A percentile compares a stretch with the other conserved stretches of the same genome.
Evolutionary conservation across 2,329 filamentous ascomycete genomes (phyloP).

Genomic region (Zasmidium angulare): DNA sequence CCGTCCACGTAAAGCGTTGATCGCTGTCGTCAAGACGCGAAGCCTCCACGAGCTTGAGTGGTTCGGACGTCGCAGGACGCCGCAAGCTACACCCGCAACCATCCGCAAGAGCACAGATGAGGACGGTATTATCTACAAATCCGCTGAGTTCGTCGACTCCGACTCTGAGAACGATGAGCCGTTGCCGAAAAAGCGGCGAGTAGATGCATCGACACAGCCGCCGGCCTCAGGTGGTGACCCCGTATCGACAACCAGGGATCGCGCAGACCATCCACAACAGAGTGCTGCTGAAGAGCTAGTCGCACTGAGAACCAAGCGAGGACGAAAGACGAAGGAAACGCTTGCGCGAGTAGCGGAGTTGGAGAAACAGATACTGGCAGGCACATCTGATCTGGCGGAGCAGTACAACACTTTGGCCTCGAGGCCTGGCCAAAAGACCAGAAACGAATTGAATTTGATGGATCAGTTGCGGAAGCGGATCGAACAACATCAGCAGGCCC

Average conservation of each 20-base stretch:
- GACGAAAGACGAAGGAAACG: not conserved
- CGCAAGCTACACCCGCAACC: not conserved
- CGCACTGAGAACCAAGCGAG: not conserved
- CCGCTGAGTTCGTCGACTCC: conserved; percentile 3
- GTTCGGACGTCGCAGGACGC: conserved; percentile 26
- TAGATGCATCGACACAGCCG: not conserved
- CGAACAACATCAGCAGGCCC: not conserved
- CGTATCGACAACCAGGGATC: too few relatives aligned
- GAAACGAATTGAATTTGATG: not conserved
- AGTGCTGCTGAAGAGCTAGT: not conserved
- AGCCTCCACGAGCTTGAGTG: conserved; percentile 38
- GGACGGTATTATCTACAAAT: conserved; percentile 4
- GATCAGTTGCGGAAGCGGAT: conserved; percentile 1
- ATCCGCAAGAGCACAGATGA: conserved; percentile 7
- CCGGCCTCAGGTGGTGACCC: too few relatives aligned
- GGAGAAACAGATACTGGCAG: not conserved
- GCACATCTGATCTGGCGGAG: not conserved
- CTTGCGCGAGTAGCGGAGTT: not conserved
- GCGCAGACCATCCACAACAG: too few relatives aligned
- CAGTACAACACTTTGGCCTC: conserved; percentile 1
- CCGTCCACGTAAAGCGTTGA: conserved; percentile 43
- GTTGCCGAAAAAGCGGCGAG: not conserved
- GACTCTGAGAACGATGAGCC: conserved; percentile 9
- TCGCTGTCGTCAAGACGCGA: conserved; percentile 44
- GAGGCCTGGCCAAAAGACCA: not conserved